Conservation (phyloP, 208 protist genomes). For the Zelonia costaricensis region DNA sequence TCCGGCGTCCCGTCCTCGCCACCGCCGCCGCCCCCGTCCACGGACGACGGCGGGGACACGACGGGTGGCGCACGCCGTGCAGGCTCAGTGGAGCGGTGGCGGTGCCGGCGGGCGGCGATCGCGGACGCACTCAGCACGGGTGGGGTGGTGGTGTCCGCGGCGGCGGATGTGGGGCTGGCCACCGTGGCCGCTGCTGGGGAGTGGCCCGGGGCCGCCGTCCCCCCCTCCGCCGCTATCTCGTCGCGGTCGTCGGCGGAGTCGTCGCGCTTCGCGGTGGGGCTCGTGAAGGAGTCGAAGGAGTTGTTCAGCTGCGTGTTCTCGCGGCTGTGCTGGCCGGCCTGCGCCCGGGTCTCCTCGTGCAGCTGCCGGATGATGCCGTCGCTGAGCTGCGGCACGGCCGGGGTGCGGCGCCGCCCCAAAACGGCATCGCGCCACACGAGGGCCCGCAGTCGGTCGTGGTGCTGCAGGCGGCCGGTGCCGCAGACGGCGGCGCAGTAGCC, state of each 20-base stretch:
- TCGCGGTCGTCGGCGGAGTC: background rate
- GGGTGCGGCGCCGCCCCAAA: conserved; percentile 24
- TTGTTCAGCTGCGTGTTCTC: conserved; percentile 15
- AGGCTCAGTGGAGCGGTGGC: conserved; percentile 16
- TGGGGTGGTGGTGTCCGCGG: background rate
- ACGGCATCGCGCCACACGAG: conserved; percentile 59
- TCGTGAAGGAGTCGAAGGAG: conserved; percentile 16
- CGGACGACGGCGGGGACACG: background rate
- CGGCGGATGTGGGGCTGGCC: background rate
- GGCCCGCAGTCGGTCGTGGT: conserved; percentile 40
- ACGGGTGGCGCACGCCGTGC: background rate
- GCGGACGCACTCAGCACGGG: background rate
- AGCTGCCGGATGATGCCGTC: conserved; percentile 36
- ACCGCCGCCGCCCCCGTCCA: background rate
- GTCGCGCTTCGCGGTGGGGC: conserved; percentile 1
- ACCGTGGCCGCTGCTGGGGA: background rate
- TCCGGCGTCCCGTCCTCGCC: background rate
- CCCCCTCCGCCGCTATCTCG: no score
- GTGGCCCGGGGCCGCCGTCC: conserved; percentile 1
- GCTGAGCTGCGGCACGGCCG: conserved; percentile 39
- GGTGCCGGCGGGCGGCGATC: conserved; percentile 6
- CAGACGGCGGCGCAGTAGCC: conserved; percentile 36
- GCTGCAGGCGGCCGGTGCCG: conserved; percentile 31
- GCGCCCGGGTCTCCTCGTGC: conserved; percentile 19
- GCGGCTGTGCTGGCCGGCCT: conserved; percentile 10